phyloP scores from a whole-genome alignment of 768 basidiomycete genomes.

The Termitomyces sp. region DNA sequence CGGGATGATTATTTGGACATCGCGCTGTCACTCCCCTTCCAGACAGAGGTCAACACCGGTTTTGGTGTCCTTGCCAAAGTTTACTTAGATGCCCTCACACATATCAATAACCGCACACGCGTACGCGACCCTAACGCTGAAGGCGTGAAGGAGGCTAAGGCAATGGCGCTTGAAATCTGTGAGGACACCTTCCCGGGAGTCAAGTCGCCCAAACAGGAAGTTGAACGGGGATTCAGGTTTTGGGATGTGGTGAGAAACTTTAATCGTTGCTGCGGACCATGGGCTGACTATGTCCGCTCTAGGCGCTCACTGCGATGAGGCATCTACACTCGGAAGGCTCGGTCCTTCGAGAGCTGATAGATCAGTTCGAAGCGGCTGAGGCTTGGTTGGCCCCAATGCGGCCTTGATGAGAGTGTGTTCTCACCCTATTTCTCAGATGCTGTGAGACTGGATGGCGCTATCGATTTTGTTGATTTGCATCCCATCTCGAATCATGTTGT shows the following conservation, averaged over 20 bases:
- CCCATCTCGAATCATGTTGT: constrained; percentile 14
- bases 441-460: constrained; percentile 2
- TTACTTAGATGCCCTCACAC: constrained; percentile 89
- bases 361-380: constrained; percentile 95
- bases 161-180: constrained; percentile 85
- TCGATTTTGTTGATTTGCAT: constrained; percentile 18
- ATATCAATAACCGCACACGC: constrained; percentile 77
- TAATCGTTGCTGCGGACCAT: constrained; percentile 5
- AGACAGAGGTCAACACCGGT: constrained; percentile 94
- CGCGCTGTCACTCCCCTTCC: constrained; percentile 90
- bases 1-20: constrained; percentile 94
- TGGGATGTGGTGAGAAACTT: constrained; percentile 87
- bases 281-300: constrained; percentile 19
- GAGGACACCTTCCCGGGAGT: constrained; percentile 95
- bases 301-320: constrained; percentile 88
- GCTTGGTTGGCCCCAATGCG: constrained; percentile 92
- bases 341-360: constrained; percentile 83
- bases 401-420: constrained; percentile 47
- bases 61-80: constrained; percentile 98
- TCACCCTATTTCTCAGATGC: constrained; percentile 1
- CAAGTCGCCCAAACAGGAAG: constrained; percentile 81
- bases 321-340: constrained; percentile 81
- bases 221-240: constrained; percentile 96
- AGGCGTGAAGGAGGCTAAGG: constrained; percentile 79
- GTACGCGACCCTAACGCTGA: constrained; percentile 77